Evolutionary conservation across 805 yeast species (phyloP).

Genomic region (Priceomyces haplophilus): DNA sequence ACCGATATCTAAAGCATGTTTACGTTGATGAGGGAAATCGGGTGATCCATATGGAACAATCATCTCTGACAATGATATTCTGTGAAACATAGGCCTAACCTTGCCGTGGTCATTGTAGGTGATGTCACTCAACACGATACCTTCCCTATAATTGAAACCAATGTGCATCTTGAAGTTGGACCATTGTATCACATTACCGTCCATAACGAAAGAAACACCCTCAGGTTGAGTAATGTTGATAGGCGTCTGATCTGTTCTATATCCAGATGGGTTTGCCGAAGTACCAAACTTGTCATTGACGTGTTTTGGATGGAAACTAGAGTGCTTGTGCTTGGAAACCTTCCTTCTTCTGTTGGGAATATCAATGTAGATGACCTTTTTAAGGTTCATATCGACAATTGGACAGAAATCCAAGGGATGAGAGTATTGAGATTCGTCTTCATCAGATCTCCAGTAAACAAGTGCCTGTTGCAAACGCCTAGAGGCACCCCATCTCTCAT

Average conservation of each 20-base stretch:
- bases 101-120: slow-evolving; percentile 73
- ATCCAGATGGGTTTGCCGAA: slow-evolving; percentile 42
- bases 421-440: slow-evolving; percentile 73
- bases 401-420: slow-evolving; percentile 83
- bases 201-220: slow-evolving; percentile 74
- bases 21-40: slow-evolving; percentile 76
- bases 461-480: slow-evolving; percentile 78
- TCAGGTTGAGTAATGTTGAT: slow-evolving; percentile 74
- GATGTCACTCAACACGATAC: slow-evolving; percentile 73
- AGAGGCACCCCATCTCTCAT: slow-evolving; percentile 75
- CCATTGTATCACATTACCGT: slow-evolving; percentile 71
- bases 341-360: slow-evolving; percentile 74
- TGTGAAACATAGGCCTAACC: slow-evolving; percentile 70
- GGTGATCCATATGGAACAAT: slow-evolving; percentile 84
- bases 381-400: slow-evolving; percentile 69
- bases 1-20: slow-evolving; percentile 84
- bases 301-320: slow-evolving; percentile 68
- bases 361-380: slow-evolving; percentile 69
- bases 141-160: slow-evolving; percentile 85
- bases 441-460: slow-evolving; percentile 71
- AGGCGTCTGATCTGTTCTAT: slow-evolving; percentile 63
- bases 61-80: slow-evolving; percentile 78
- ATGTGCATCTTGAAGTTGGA: slow-evolving; percentile 73
- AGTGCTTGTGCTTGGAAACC: slow-evolving; percentile 62
- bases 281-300: slow-evolving; percentile 58